Base-by-base conservation (phyloP, 2,329 filamentous ascomycete genomes). In the Xylariaceae sp. region DNA sequence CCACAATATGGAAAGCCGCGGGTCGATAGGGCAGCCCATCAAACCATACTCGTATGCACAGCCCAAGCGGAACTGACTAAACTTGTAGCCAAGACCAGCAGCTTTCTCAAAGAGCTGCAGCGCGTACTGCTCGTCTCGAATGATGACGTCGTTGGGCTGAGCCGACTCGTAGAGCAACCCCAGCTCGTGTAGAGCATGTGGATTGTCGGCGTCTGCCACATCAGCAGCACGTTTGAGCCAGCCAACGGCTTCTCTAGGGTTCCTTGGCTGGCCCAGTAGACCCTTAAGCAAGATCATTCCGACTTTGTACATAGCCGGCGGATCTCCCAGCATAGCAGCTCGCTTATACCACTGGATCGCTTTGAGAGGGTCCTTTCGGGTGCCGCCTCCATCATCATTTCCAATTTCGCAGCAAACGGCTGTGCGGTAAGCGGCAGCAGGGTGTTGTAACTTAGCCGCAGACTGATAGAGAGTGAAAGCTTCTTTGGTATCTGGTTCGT, bases 261-360 rank as follows among this genome's bases (percentile, higher is more conserved):
- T 95, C 63, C 77, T 83, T 19, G 78, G 80, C 66, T 97, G 91
- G 4, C 91, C 91, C n/a, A 99, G 79, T 27, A 97, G 76, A 11
- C 92, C 94, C 69, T 97, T 97, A 47, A 97, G 80, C 54, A 89
- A 75, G 58, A 99, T 95, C 86, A 96, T 95, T 51, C 94, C 94
- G 70, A 97, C 84, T 71, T 99, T 99, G 75, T 96, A 99, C 90
- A 97, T 95, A 30, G 91, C 94, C 0, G 92, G 88, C 1, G 87
- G 86, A 63, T 99, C 92, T 3, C 94, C 92, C 2, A 97, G 76
- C 11, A 87, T 86, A 11, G 94, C 92, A 6, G 94, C 90, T 39
- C 91, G 87, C 67, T 92, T 90, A 70, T 99, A 99, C 94, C 94
- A 99, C 68, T 97, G 92, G 17, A 97, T 91, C 1, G 94, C 92